Evolutionary conservation across 371 early-diverging fungal genomes (phyloP).

Genomic region (Blakeslea trispora): DNA sequence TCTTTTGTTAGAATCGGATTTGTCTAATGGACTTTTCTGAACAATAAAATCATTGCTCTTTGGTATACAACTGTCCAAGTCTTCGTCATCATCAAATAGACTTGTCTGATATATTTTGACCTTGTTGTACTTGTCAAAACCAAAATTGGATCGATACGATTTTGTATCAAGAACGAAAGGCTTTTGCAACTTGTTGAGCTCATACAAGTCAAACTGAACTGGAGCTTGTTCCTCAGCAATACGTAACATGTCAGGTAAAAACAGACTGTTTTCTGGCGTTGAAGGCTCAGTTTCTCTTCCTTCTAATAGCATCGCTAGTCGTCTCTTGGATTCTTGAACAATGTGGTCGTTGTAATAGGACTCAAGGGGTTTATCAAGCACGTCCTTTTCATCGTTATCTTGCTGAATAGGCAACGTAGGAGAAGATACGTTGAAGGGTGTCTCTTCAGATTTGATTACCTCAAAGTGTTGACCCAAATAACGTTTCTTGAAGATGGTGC

Average conservation of each 20-base stretch:
- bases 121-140: slow-evolving; percentile 17
- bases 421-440: no score
- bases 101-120: slow-evolving; percentile 16
- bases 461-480: slow-evolving; percentile 1
- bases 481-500: slow-evolving; percentile 20
- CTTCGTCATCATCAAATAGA: slow-evolving; percentile 5
- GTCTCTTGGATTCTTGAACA: slow-evolving; percentile 19
- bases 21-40: not conserved
- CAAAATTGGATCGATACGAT: slow-evolving; percentile 18
- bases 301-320: slow-evolving; percentile 5
- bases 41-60: not conserved
- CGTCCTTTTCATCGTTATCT: slow-evolving; percentile 5
- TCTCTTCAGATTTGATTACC: no score
- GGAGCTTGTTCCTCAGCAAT: not conserved
- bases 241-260: not conserved
- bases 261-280: not conserved
- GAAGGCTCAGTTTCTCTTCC: slow-evolving; percentile 1
- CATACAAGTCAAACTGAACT: not conserved
- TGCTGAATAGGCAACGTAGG: not conserved
- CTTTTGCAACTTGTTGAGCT: slow-evolving; percentile 2
- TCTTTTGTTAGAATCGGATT: not conserved
- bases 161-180: slow-evolving; percentile 12
- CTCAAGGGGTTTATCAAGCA: not conserved
- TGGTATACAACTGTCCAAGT: no score
- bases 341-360: slow-evolving; percentile 19